Conservation (phyloP, 1,284 basidiomycete genomes). For the Leccinum griseonigrum region DNA sequence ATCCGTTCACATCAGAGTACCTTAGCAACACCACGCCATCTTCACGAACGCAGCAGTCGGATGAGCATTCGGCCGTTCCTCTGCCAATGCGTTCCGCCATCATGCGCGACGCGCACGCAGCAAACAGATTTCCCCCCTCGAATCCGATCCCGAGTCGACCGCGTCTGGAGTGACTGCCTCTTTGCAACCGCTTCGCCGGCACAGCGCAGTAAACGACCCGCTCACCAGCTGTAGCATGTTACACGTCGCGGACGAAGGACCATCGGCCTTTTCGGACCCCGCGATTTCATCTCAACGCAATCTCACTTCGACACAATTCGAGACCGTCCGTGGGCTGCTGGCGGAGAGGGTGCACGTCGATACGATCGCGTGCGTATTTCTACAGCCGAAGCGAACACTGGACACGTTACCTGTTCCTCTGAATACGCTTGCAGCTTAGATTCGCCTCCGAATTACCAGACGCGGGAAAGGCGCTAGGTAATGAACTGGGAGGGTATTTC, state of each 20-base stretch:
- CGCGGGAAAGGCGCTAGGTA: too few species aligned
- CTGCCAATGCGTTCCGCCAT: constrained; percentile 10
- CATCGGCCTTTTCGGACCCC: too few species aligned
- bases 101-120: constrained; percentile 9
- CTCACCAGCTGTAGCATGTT: neutral
- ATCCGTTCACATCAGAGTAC: constrained; percentile 11
- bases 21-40: neutral
- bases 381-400: too few species aligned
- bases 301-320: too few species aligned
- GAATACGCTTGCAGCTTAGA: too few species aligned
- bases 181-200: neutral
- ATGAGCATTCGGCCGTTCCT: neutral
- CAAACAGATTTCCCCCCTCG: neutral
- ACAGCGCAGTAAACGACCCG: neutral
- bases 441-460: too few species aligned
- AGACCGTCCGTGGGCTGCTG: too few species aligned
- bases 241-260: too few species aligned
- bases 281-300: too few species aligned
- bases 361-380: too few species aligned
- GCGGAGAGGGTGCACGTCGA: too few species aligned
- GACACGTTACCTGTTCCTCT: too few species aligned
- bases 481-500: neutral
- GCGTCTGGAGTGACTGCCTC: neutral
- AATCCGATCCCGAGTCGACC: neutral
- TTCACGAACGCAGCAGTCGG: neutral